These are phyloP conservation scores for Xylaria sp. DNA, from an alignment of 2,329 filamentous ascomycete species.

Conservation along the genomic window DNA sequence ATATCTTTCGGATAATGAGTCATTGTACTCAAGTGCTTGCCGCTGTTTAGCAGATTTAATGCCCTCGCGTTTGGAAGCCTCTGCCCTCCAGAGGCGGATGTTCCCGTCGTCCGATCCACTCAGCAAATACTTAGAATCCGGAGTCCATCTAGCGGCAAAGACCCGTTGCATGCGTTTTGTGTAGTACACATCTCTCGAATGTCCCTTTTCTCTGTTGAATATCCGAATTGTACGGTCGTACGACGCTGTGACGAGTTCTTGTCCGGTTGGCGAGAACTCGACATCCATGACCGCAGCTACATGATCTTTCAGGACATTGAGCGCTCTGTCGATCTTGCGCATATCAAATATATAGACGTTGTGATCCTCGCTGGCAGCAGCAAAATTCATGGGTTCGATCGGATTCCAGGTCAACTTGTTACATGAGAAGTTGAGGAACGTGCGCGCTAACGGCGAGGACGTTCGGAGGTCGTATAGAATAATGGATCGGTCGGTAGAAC, in stretches of 20 bases:
- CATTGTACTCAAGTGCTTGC: slow-evolving; percentile 89
- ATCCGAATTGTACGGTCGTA: slow-evolving; percentile 86
- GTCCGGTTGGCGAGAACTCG: slow-evolving; percentile 90
- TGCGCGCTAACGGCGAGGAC: slow-evolving; percentile 78
- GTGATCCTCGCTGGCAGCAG: slow-evolving; percentile 91
- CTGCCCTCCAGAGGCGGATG: slow-evolving; percentile 83
- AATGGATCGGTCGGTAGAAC: slow-evolving; percentile 81
- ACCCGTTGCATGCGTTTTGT: slow-evolving; percentile 98
- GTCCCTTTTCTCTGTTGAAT: slow-evolving; percentile 79
- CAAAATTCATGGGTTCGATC: slow-evolving; percentile 95
- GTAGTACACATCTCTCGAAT: slow-evolving; percentile 92
- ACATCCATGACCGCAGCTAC: slow-evolving; percentile 89
- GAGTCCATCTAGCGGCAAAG: slow-evolving; percentile 69
- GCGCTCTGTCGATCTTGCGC: slow-evolving; percentile 81
- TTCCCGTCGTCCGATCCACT: slow-evolving; percentile 95
- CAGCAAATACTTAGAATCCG: slow-evolving; percentile 86
- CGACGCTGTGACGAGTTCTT: slow-evolving; percentile 87
- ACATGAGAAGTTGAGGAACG: slow-evolving; percentile 77
- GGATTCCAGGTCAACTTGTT: slow-evolving; percentile 93
- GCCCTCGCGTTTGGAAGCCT: slow-evolving; percentile 80
- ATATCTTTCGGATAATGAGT: slow-evolving; percentile 80
- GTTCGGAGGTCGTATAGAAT: slow-evolving; percentile 93
- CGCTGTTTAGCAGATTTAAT: slow-evolving; percentile 84
- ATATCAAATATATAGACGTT: slow-evolving; percentile 87
- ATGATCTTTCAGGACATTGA: slow-evolving; percentile 70